Evolutionary conservation across 2,329 filamentous ascomycete genomes (phyloP), one percentile per base, ranked within the genome.

Genomic region (Neophaeococcomyces aloes): DNA sequence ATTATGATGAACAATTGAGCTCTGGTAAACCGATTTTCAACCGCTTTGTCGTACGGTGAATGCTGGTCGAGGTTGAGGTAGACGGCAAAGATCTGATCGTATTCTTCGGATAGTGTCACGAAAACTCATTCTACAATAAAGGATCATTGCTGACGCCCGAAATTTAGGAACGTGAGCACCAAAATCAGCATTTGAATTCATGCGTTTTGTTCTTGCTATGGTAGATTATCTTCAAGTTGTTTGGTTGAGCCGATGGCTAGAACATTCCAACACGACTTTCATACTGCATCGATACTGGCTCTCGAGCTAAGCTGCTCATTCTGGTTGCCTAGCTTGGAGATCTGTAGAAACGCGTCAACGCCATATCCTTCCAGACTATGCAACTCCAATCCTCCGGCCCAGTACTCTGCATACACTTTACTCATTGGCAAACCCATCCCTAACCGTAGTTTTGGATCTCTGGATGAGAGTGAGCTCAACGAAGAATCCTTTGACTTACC

Each of bases 281-380:
- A 85, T 10, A 88, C 75, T 15, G 82, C 81, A 62, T 88, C 83
- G 71, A 88, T 86, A 51, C 74, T 78, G 19, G 83, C 83, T 56
- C 83, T 70, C 21, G 78, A 86, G 14, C 74, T 86, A 49, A 98
- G 71, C 63, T 94, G 86, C 68, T 98, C 91, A 59, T 96, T 95
- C 71, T 94, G 95, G 62, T 98, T 98, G 15, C 91, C 91, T 45
- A 98, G 71, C 61, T 94, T 93, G 4, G 86, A 94, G 48, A 98
- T 94, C 60, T 96, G 88, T 50, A 98, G 66, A 59, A 98, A 98
- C 0, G 85, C 88, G 66, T 98, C 91, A 5, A 93, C 86, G 11
- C 91, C 91, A 60, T 95, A 96, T 1, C 91, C 93, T 59, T 95
- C 89, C 6, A 98, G 68, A 57, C 84, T 95, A 61, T 96, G 89